Percentiles rank a stretch among this genome's conserved stretches.
phyloP scores from a whole-genome alignment of 306 rosid genomes.

The Bauhinia variegata region DNA sequence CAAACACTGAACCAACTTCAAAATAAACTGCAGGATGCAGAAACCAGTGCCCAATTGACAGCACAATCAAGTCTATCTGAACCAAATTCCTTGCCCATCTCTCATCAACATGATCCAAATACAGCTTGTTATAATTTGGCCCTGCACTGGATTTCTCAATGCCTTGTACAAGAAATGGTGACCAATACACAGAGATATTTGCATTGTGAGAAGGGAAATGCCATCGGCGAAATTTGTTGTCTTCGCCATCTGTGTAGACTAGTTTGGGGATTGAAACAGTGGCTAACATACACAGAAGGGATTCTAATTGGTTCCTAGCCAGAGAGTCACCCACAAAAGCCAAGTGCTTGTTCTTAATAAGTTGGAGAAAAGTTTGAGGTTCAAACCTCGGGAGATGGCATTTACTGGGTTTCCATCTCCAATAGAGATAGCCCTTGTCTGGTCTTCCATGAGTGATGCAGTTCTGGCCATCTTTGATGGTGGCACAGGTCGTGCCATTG shows the following conservation, averaged over 20 bases:
- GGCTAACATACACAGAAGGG: slow-evolving; percentile 59
- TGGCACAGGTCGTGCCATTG: slow-evolving; percentile 57
- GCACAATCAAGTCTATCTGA: slow-evolving; percentile 39
- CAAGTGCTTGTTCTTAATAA: slow-evolving; percentile 49
- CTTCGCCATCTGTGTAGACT: slow-evolving; percentile 40
- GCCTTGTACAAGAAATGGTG: slow-evolving; percentile 62
- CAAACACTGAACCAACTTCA: slow-evolving; percentile 47
- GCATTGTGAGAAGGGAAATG: slow-evolving; percentile 45
- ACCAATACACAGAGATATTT: slow-evolving; percentile 54
- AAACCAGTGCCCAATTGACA: slow-evolving; percentile 69
- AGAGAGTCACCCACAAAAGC: slow-evolving; percentile 68
- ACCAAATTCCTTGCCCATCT: slow-evolving; percentile 54
- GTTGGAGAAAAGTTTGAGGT: slow-evolving; percentile 48
- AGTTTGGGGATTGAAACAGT: slow-evolving; percentile 48
- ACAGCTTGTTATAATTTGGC: slow-evolving; percentile 44
- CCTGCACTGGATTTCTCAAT: slow-evolving; percentile 48
- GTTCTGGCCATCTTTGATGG: slow-evolving; percentile 60
- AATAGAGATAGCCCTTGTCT: slow-evolving; percentile 49
- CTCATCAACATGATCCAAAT: slow-evolving; percentile 49
- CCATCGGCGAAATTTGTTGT: slow-evolving; percentile 57
- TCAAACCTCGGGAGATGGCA: slow-evolving; percentile 56
- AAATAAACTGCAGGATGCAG: slow-evolving; percentile 60
- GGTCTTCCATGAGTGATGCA: slow-evolving; percentile 57
- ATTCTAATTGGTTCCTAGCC: slow-evolving; percentile 68
- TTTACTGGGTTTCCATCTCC: slow-evolving; percentile 59